A percentile compares a stretch with the other conserved stretches of the same genome.
Evolutionary conservation across 2,329 filamentous ascomycete species (phyloP).

Genomic region (Diaporthe sp.): DNA sequence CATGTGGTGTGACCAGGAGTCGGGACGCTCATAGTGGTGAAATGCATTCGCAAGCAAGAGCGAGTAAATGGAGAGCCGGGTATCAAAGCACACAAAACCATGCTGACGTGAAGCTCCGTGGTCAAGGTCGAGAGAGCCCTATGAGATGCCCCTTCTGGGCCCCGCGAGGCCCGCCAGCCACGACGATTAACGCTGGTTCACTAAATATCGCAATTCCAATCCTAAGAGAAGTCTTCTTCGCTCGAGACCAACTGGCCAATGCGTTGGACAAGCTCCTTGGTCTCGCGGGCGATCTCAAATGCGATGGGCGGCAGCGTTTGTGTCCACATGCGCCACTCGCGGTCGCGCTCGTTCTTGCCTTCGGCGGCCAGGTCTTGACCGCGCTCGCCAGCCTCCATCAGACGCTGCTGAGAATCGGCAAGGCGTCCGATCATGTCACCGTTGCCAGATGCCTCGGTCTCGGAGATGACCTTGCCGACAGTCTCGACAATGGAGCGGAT

Average conservation of each 20-base stretch:
- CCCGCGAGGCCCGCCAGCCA: background rate
- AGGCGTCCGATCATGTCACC: constrained; percentile 70
- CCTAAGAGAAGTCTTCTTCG: constrained; percentile 47
- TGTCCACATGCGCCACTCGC: constrained; percentile 74
- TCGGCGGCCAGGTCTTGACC: constrained; percentile 70
- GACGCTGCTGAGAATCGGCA: constrained; percentile 72
- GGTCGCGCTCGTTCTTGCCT: constrained; percentile 64
- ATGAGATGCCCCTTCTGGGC: background rate
- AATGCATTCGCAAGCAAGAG: constrained; percentile 1
- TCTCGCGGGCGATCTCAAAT: constrained; percentile 88
- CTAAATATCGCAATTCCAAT: constrained; percentile 41
- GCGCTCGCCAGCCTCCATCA: constrained; percentile 74
- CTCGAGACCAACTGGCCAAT: constrained; percentile 47
- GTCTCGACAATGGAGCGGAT: constrained; percentile 79
- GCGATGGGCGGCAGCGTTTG: constrained; percentile 84
- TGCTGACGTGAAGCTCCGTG: constrained; percentile 6
- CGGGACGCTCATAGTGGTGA: background rate
- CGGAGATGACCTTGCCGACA: constrained; percentile 77
- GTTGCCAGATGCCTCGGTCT: constrained; percentile 71
- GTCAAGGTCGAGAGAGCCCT: constrained; percentile 19
- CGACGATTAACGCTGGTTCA: constrained; percentile 28
- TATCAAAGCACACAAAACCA: constrained; percentile 33
- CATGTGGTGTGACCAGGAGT: background rate
- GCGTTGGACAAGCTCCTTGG: constrained; percentile 75
- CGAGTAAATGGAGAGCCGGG: constrained; percentile 18